A percentile compares a stretch with the other conserved stretches of the same genome.
Conservation (phyloP, 2,329 filamentous ascomycete genomes). For the Beauveria asiatica region DNA sequence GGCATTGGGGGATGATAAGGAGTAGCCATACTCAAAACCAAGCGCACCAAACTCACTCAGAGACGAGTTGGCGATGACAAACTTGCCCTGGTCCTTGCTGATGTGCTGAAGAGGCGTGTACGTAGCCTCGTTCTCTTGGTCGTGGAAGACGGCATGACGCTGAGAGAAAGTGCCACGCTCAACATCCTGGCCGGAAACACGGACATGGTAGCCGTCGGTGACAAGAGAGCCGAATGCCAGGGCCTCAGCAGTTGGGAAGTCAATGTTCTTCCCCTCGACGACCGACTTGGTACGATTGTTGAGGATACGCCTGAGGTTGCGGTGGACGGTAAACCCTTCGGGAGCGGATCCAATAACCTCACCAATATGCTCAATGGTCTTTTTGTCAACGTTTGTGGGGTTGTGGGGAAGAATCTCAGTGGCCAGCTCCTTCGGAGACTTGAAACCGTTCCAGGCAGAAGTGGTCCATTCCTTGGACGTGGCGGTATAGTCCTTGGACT, state of each 20-base stretch:
- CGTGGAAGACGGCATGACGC: constrained; percentile 92
- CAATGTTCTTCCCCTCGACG: constrained; percentile 84
- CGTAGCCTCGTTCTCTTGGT: constrained; percentile 88
- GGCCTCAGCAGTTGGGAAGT: constrained; percentile 95
- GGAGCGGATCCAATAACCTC: constrained; percentile 69
- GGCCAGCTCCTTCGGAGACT: constrained; percentile 94
- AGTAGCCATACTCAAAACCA: constrained; percentile 98
- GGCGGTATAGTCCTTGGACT: constrained; percentile 95
- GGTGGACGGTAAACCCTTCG: constrained; percentile 81
- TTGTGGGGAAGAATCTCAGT: constrained; percentile 89
- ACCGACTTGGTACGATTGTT: constrained; percentile 85
- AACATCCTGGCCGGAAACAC: constrained; percentile 96
- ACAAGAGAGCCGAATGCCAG: constrained; percentile 89
- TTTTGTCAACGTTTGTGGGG: constrained; percentile 68
- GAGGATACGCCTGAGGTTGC: constrained; percentile 95
- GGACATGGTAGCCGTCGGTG: constrained; percentile 90
- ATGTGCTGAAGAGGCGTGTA: constrained; percentile 90
- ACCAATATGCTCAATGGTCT: constrained; percentile 73
- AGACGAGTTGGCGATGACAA: constrained; percentile 95
- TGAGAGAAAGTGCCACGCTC: constrained; percentile 99
- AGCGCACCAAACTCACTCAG: constrained; percentile 63
- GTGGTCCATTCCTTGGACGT: constrained; percentile 98
- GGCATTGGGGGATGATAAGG: constrained; percentile 89
- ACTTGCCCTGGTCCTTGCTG: constrained; percentile 84
- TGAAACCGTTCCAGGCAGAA: constrained; percentile 98